Conservation (phyloP, 306 rosid species). For the Phaseolus lunatus region DNA sequence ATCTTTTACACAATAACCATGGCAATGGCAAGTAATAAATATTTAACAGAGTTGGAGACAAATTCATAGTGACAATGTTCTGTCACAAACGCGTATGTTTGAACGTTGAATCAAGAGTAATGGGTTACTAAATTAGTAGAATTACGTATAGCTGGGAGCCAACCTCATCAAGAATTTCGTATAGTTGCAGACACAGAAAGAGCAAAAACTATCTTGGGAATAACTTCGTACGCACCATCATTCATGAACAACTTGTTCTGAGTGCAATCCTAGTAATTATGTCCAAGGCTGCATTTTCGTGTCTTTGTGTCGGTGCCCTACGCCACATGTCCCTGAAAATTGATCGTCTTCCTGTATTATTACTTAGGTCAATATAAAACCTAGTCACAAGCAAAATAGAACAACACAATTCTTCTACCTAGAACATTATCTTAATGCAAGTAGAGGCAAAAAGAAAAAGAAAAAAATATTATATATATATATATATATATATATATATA, state of each 20-base stretch:
- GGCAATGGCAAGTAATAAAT: background rate
- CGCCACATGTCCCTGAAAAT: too few species aligned
- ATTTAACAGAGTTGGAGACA: background rate
- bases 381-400: slow-evolving; percentile 40
- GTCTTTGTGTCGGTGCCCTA: slow-evolving; percentile 36
- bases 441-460: background rate
- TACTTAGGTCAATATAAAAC: background rate
- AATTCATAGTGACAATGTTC: background rate
- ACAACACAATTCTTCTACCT: background rate
- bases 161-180: background rate
- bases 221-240: slow-evolving; percentile 37
- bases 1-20: background rate
- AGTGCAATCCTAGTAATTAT: slow-evolving; percentile 30
- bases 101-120: background rate
- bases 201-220: slow-evolving; percentile 11
- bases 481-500: too few species aligned
- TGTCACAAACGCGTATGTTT: slow-evolving; percentile 40
- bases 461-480: too few species aligned
- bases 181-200: background rate
- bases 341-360: too few species aligned
- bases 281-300: slow-evolving; percentile 1
- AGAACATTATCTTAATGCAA: background rate
- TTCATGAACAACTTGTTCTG: slow-evolving; percentile 17
- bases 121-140: background rate
- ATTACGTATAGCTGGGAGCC: slow-evolving; percentile 17